A percentile compares a stretch with the other conserved stretches of the same genome.
Evolutionary conservation across 2,329 filamentous ascomycete species (phyloP).

Genomic region (Aspergillus japonicus): DNA sequence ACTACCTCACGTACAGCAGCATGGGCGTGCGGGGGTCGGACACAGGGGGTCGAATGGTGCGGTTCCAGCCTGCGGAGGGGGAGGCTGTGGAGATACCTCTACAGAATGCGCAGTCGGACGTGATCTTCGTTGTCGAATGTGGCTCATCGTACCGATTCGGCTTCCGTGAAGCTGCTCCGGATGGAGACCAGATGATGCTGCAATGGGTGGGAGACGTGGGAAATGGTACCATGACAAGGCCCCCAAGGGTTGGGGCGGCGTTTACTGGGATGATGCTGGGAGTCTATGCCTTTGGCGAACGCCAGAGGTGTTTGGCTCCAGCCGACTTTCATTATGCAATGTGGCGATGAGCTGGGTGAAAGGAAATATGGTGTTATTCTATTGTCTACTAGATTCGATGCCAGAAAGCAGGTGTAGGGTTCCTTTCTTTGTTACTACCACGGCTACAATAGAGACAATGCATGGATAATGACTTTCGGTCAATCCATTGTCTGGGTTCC

Average conservation of each 20-base stretch:
- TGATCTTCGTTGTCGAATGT: conserved; percentile 33
- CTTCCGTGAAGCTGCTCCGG: conserved; percentile 19
- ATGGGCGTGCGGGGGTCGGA: conserved; percentile 39
- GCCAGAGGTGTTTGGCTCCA: conserved; percentile 40
- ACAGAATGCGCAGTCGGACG: conserved; percentile 11
- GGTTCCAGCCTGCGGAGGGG: conserved; percentile 26
- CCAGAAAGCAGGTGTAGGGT: too few relatives aligned
- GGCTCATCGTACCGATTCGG: conserved; percentile 32
- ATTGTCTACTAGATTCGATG: too few relatives aligned
- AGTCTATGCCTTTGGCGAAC: conserved; percentile 46
- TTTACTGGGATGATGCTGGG: conserved; percentile 51
- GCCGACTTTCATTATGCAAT: conserved; percentile 44
- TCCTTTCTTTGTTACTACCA: too few relatives aligned
- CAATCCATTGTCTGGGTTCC: too few relatives aligned
- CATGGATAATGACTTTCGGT: too few relatives aligned
- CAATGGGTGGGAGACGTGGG: conserved; percentile 31
- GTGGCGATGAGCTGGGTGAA: background rate
- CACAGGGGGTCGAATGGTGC: conserved; percentile 22
- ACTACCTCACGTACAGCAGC: conserved; percentile 47
- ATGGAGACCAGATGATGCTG: background rate
- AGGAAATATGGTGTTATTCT: too few relatives aligned
- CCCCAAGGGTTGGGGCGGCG: conserved; percentile 38
- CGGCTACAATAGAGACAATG: too few relatives aligned
- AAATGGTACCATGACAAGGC: conserved; percentile 35
- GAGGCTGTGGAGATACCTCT: conserved; percentile 16